Percentiles rank a stretch among this genome's conserved stretches.
These are phyloP conservation scores for Solanum microdontum DNA, from an alignment of 257 asterid genomes.

Conservation along the genomic window DNA sequence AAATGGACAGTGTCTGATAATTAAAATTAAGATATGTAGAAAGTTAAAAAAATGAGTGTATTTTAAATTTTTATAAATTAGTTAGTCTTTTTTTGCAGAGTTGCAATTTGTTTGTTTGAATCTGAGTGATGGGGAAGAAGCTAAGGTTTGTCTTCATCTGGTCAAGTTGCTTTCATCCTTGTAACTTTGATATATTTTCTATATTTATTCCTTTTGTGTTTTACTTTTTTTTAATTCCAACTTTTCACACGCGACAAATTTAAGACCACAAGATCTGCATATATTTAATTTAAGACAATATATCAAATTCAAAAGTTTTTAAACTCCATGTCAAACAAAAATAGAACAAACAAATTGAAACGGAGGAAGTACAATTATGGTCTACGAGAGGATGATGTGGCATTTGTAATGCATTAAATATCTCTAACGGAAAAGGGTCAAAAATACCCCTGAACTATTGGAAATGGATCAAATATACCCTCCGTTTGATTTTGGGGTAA, in stretches of 20 bases:
- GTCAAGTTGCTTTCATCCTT: neutral
- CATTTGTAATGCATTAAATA: neutral
- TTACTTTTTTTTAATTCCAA: too few relatives aligned
- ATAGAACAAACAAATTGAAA: neutral
- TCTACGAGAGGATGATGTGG: neutral
- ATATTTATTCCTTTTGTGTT: neutral
- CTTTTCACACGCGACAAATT: too few relatives aligned
- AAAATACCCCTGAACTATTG: too few relatives aligned
- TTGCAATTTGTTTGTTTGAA: neutral
- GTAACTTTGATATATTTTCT: neutral
- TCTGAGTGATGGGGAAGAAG: neutral
- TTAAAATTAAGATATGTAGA: neutral
- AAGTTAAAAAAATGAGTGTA: neutral
- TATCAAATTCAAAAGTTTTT: accelerated
- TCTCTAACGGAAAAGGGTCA: too few relatives aligned
- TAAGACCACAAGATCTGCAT: neutral
- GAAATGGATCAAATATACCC: too few relatives aligned
- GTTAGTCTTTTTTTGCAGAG: neutral
- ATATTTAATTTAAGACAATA: neutral
- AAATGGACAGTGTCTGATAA: neutral
- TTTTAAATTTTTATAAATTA: neutral
- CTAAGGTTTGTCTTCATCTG: neutral
- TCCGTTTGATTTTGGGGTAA: too few relatives aligned
- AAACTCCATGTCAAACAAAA: neutral
- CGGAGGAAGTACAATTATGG: neutral